A percentile compares a stretch with the other conserved stretches of the same genome.
Conservation (phyloP, 371 early-diverging fungal genomes). For the Mortierella sp. region DNA sequence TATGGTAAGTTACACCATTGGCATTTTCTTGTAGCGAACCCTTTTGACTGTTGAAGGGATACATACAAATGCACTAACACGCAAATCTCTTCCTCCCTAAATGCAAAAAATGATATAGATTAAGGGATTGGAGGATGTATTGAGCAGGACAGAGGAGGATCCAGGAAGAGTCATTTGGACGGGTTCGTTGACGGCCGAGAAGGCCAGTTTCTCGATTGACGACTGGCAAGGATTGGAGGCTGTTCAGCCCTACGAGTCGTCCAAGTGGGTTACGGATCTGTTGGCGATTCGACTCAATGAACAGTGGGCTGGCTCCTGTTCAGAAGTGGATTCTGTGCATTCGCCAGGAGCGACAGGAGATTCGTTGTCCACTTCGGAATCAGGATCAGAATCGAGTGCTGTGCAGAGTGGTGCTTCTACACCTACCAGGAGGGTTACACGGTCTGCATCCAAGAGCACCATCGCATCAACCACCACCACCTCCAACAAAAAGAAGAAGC, state of each 20-base stretch:
- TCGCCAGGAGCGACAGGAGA: neutral
- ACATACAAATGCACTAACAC: neutral
- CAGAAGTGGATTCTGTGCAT: neutral
- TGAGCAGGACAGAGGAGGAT: constrained; percentile 66
- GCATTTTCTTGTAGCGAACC: no score
- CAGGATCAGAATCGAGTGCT: constrained; percentile 18
- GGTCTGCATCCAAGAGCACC: constrained; percentile 22
- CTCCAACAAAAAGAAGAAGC: constrained; percentile 9
- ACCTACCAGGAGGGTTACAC: constrained; percentile 29
- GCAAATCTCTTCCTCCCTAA: neutral
- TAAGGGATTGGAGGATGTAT: constrained; percentile 67
- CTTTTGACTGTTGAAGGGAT: neutral
- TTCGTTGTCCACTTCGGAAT: neutral
- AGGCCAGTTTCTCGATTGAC: constrained; percentile 62
- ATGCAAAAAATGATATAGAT: constrained; percentile 55
- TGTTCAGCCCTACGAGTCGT: constrained; percentile 82
- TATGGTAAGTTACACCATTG: constrained; percentile 63
- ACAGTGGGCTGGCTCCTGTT: constrained; percentile 42
- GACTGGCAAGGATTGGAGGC: constrained; percentile 84
- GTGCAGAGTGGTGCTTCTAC: neutral
- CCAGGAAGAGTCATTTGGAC: constrained; percentile 85
- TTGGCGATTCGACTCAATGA: constrained; percentile 69
- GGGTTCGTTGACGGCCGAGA: constrained; percentile 77
- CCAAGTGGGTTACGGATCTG: constrained; percentile 82
- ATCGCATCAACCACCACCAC: neutral